phyloP scores from a whole-genome alignment of 257 asterid species.

The Eucommia ulmoides region DNA sequence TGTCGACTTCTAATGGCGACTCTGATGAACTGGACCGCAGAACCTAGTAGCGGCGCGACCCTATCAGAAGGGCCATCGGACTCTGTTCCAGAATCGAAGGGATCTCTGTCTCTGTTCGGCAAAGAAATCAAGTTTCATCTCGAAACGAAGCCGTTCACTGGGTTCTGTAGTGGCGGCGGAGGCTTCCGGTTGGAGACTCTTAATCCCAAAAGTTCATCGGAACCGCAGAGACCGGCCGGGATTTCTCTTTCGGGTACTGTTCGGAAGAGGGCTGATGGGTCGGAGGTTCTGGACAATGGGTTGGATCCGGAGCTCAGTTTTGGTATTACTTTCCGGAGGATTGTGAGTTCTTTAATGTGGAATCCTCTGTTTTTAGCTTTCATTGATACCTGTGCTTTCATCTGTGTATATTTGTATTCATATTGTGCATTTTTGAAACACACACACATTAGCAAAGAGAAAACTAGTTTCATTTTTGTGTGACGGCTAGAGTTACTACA shows the following conservation, averaged over 20 bases:
- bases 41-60: too few species aligned
- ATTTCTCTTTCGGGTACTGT: conserved; percentile 8
- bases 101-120: conserved; percentile 28
- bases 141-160: conserved; percentile 51
- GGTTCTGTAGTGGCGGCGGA: conserved; percentile 31
- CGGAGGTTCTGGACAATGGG: conserved; percentile 27
- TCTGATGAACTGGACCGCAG: too few species aligned
- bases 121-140: conserved; percentile 67
- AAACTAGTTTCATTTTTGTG: too few species aligned
- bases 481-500: too few species aligned
- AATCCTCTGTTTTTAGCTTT: too few species aligned
- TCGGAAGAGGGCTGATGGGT: conserved; percentile 18
- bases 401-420: too few species aligned
- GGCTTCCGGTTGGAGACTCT: conserved; percentile 67
- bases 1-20: too few species aligned
- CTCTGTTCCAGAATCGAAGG: conserved; percentile 9
- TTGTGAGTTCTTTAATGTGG: conserved; percentile 80
- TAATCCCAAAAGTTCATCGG: conserved; percentile 27
- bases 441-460: too few species aligned
- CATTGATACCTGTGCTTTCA: too few species aligned
- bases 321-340: conserved; percentile 61
- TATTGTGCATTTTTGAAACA: too few species aligned
- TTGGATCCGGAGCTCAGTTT: conserved; percentile 76
- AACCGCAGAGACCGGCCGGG: conserved; percentile 16
- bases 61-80: too few species aligned